Conservation (phyloP, 2,329 filamentous ascomycete genomes). For the Ophiostoma himal-ulmi region DNA sequence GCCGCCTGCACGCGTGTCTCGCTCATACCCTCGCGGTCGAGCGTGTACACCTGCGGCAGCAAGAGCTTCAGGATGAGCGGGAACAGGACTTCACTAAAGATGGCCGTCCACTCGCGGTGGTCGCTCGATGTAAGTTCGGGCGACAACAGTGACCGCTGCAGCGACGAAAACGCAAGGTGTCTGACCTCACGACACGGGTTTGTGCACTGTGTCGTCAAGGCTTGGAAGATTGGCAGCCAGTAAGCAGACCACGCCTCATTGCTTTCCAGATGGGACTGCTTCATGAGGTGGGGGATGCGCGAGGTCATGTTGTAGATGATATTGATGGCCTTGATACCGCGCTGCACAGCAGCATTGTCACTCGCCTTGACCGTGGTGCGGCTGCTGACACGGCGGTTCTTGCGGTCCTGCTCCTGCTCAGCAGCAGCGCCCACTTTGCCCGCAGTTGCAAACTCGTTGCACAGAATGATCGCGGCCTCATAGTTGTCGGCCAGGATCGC, state of each 20-base stretch:
- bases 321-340: conserved; percentile 73
- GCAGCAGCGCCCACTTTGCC: conserved; percentile 65
- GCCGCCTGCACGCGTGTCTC: conserved; percentile 90
- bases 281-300: conserved; percentile 78
- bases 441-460: conserved; percentile 84
- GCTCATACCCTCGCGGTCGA: conserved; percentile 87
- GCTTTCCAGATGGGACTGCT: conserved; percentile 85
- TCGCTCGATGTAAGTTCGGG: conserved; percentile 76
- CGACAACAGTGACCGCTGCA: conserved; percentile 81
- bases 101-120: conserved; percentile 88
- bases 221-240: conserved; percentile 91
- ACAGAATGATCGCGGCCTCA: conserved; percentile 72
- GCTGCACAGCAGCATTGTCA: conserved; percentile 65
- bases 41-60: conserved; percentile 90
- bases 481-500: conserved; percentile 95
- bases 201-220: conserved; percentile 81
- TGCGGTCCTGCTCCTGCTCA: conserved; percentile 61
- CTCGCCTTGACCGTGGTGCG: conserved; percentile 51
- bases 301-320: conserved; percentile 77
- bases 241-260: conserved; percentile 92
- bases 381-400: conserved; percentile 32
- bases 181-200: conserved; percentile 93
- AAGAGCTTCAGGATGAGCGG: conserved; percentile 80
- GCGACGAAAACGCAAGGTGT: conserved; percentile 75
- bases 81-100: conserved; percentile 90